Evolutionary conservation across 495 filamentous ascomycete genomes (phyloP).

Genomic region (Tirmania nivea): DNA sequence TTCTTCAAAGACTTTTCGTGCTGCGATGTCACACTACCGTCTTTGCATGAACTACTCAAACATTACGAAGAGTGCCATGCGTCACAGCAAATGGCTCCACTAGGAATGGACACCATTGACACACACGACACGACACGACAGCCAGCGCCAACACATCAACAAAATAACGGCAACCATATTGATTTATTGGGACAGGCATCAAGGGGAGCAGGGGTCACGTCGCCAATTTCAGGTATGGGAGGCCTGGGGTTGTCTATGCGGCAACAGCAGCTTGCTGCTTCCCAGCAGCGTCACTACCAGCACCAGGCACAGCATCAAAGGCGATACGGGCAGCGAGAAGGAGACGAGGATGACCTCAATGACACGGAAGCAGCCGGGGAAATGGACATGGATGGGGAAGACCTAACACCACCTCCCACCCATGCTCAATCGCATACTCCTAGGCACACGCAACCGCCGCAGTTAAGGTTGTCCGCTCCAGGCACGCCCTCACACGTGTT

Average conservation of each 20-base stretch:
- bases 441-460: conserved; percentile 41
- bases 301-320: conserved; percentile 21
- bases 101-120: conserved; percentile 14
- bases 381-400: conserved; percentile 84
- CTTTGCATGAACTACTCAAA: conserved; percentile 80
- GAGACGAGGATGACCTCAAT: conserved; percentile 16
- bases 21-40: conserved; percentile 68
- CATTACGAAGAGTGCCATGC: conserved; percentile 93
- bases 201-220: conserved; percentile 23
- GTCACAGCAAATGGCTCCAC: conserved; percentile 21
- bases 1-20: conserved; percentile 94
- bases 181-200: conserved; percentile 24
- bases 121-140: conserved; percentile 36
- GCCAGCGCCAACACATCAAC: conserved; percentile 23
- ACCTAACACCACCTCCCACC: conserved; percentile 36
- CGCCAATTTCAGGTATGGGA: conserved; percentile 22
- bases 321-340: conserved; percentile 7
- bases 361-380: conserved; percentile 33
- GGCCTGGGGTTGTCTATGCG: conserved; percentile 23
- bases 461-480: conserved; percentile 64
- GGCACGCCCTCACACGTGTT: conserved; percentile 61
- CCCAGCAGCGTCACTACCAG: conserved; percentile 15
- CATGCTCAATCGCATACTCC: conserved; percentile 32
- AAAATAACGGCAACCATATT: conserved; percentile 7
- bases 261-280: conserved; percentile 18